A percentile compares a stretch with the other conserved stretches of the same genome.
Evolutionary conservation across 164 flowering plant species (phyloP).

Genomic region (Litsea cubeba): DNA sequence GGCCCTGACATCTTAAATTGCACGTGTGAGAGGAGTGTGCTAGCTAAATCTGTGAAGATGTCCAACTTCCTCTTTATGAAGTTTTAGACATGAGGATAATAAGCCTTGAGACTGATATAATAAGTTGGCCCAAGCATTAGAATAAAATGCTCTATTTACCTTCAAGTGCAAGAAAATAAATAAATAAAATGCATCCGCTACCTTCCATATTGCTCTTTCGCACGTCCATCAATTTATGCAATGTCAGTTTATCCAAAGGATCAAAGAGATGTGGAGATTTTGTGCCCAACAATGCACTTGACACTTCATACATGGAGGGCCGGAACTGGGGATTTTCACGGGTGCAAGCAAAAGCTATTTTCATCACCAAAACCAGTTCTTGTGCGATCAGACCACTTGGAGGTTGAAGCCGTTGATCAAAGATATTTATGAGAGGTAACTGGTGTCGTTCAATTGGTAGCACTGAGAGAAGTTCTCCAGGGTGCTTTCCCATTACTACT

Average conservation of each 20-base stretch:
- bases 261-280: not conserved
- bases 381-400: slow-evolving; percentile 10
- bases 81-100: no score
- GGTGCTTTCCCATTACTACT: slow-evolving; percentile 16
- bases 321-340: slow-evolving; percentile 13
- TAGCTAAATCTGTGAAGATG: no score
- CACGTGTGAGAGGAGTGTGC: no score
- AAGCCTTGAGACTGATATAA: no score
- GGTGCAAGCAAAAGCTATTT: slow-evolving; percentile 15
- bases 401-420: slow-evolving; percentile 18
- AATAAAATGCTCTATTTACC: no score
- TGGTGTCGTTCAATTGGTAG: not conserved
- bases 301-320: slow-evolving; percentile 16
- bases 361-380: slow-evolving; percentile 9
- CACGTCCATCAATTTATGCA: slow-evolving; percentile 9
- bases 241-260: slow-evolving; percentile 3
- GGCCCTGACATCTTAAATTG: no score
- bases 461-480: slow-evolving; percentile 11
- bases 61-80: no score
- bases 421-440: not conserved
- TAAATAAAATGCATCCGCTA: no score
- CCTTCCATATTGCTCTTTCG: not conserved
- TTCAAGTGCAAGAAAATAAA: no score
- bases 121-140: no score
- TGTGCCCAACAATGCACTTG: slow-evolving; percentile 6